Base-by-base conservation (phyloP, 441 rosid species). In the Adansonia madagascariensis region DNA sequence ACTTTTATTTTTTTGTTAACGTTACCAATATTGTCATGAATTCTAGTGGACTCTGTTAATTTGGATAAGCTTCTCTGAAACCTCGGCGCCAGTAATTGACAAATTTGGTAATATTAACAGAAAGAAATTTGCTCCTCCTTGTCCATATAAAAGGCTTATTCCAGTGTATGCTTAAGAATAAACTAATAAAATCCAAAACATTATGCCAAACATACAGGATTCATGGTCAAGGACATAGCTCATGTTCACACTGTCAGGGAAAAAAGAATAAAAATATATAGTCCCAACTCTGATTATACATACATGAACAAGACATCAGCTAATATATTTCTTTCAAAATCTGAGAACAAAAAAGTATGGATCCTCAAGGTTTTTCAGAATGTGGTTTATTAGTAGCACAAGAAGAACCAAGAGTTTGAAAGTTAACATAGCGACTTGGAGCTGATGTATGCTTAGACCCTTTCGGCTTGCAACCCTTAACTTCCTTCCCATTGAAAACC, bases 341-440 rank as follows among this genome's bases (percentile, higher is more conserved):
- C 17, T 8, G 24, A 12, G 6, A 17, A 57, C 59, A 59, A 20
- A 20, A 18, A 57, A 44, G 1, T 8, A 55, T 2, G 22, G 6
- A 39, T 73, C 53, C 18, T 74, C 47, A 75, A 47, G 77, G 60
- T 18, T 50, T 49, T 61, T 6, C 6, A 2, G 60, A 47, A 39
- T 49, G 71, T 7, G 66, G 8, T 24, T 11, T 69, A 3, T 61
- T 31, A 61, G 73, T 71, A 9, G 79, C 80, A 78, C 90, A 88
- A 0, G 86, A 82, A 57, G 87, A 84, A 50, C 90, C 88, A 75
- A 93, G 86, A 14, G 97, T 89, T 60, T 85, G 87, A 56, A 86
- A 83, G 79, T 93, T 95, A 8, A 88, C 94, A 60, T 77, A 91
- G 80, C 98, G 92, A 72, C 98, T 91, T 0, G 98, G 98, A n/a